A percentile compares a stretch with the other conserved stretches of the same genome.
Evolutionary conservation across 169 alveolate genomes (phyloP).

Genomic region (Plasmodium falciparum): DNA sequence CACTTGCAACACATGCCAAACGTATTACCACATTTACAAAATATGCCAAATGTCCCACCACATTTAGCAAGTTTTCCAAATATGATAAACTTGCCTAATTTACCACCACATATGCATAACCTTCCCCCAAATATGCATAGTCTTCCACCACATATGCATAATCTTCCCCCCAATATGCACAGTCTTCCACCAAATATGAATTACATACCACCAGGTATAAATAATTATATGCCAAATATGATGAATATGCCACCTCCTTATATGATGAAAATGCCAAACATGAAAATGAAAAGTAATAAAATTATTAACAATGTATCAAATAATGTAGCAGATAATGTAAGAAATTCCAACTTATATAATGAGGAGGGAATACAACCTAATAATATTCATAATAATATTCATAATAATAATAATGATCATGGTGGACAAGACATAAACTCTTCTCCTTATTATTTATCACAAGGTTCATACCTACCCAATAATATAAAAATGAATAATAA

Average conservation of each 20-base stretch:
- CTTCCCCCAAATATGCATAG: slow-evolving; percentile 41
- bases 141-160: slow-evolving; percentile 32
- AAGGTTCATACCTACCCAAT: slow-evolving; percentile 6
- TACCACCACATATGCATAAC: slow-evolving; percentile 29
- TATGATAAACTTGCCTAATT: slow-evolving; percentile 35
- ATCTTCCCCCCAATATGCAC: slow-evolving; percentile 13
- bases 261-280: slow-evolving; percentile 40
- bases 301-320: slow-evolving; percentile 5
- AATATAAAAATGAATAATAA: slow-evolving; percentile 12
- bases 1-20: slow-evolving; percentile 5
- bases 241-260: slow-evolving; percentile 29
- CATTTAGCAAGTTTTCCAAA: background rate
- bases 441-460: slow-evolving; percentile 13
- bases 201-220: slow-evolving; percentile 8
- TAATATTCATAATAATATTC: slow-evolving; percentile 1
- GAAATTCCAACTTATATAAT: background rate
- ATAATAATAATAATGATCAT: background rate
- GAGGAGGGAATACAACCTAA: background rate
- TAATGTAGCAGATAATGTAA: background rate
- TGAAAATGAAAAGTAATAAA: slow-evolving; percentile 51
- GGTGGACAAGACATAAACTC: background rate
- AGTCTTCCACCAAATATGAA: slow-evolving; percentile 40
- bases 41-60: slow-evolving; percentile 1
- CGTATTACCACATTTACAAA: slow-evolving; percentile 11
- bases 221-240: slow-evolving; percentile 1